Percentiles rank a stretch among this genome's conserved stretches.
These are phyloP conservation scores for Penicillium sclerotiorum DNA, from an alignment of 2,329 filamentous ascomycete species.

Conservation along the genomic window DNA sequence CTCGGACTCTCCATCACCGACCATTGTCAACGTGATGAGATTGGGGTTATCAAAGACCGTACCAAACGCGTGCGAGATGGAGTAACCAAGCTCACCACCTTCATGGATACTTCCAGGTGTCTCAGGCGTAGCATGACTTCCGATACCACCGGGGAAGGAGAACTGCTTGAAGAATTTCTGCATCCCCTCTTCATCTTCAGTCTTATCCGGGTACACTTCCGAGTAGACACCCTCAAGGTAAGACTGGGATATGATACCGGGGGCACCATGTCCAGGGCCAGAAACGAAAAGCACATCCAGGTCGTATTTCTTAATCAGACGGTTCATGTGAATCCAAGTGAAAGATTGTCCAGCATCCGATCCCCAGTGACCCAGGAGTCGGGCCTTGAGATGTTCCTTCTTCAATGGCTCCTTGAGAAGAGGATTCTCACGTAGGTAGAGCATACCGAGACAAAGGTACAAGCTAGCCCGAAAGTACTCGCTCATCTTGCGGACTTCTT, in stretches of 20 bases:
- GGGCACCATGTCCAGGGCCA: constrained; percentile 76
- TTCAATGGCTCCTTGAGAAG: constrained; percentile 70
- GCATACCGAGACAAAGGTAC: constrained; percentile 78
- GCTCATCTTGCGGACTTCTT: constrained; percentile 69
- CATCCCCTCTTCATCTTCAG: constrained; percentile 68
- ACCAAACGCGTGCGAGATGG: constrained; percentile 76
- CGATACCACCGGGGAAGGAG: constrained; percentile 78
- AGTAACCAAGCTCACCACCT: constrained; percentile 80
- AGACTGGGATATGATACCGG: constrained; percentile 73
- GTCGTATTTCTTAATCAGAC: constrained; percentile 78
- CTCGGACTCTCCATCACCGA: constrained; percentile 80
- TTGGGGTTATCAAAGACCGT: constrained; percentile 74
- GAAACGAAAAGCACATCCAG: constrained; percentile 73
- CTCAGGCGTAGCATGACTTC: constrained; percentile 76
- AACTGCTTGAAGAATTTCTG: constrained; percentile 80
- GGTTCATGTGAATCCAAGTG: constrained; percentile 81
- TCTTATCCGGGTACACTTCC: constrained; percentile 75
- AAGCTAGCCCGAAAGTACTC: constrained; percentile 74
- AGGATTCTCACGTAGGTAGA: constrained; percentile 74
- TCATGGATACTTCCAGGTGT: constrained; percentile 77
- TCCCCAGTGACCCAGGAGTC: constrained; percentile 76
- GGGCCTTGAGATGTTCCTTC: constrained; percentile 70
- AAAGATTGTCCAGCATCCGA: constrained; percentile 80
- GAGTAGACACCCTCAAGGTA: constrained; percentile 78
- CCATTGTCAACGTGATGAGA: constrained; percentile 75